phyloP scores from a whole-genome alignment of 352 stramenopile genomes.

The Phytophthora chlamydospora region DNA sequence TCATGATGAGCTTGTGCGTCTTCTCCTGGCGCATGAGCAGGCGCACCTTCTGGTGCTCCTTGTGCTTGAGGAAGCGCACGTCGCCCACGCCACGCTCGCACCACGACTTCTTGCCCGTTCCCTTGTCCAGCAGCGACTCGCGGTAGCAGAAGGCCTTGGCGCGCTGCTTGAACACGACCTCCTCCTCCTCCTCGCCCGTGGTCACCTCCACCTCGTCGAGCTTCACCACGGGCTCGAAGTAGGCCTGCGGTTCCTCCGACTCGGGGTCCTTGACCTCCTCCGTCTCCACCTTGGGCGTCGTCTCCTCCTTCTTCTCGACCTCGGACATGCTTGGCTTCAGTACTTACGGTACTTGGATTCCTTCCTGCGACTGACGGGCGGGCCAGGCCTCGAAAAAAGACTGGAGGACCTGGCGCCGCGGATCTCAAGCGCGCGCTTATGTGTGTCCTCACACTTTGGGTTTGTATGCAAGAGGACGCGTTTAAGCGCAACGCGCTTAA shows the following conservation, averaged over 20 bases:
- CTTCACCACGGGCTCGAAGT: slow-evolving; percentile 90
- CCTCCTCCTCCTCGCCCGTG: slow-evolving; percentile 97
- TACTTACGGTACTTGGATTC: slow-evolving; percentile 9
- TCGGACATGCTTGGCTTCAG: slow-evolving; percentile 47
- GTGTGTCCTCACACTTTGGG: neutral
- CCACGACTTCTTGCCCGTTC: slow-evolving; percentile 98
- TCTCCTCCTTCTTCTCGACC: slow-evolving; percentile 78
- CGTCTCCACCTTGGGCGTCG: slow-evolving; percentile 65
- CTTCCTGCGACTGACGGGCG: slow-evolving; percentile 27
- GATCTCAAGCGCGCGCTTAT: slow-evolving; percentile 47
- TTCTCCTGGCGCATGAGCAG: slow-evolving; percentile 99
- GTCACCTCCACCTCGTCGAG: slow-evolving; percentile 96
- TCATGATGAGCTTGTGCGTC: slow-evolving; percentile 99
- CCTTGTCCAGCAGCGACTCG: slow-evolving; percentile 98
- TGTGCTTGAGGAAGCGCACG: slow-evolving; percentile 97
- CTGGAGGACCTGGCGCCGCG: slow-evolving; percentile 17
- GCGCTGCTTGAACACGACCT: slow-evolving; percentile 94
- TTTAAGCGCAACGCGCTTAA: slow-evolving; percentile 17
- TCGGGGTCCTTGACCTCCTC: slow-evolving; percentile 70
- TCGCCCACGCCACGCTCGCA: slow-evolving; percentile 97
- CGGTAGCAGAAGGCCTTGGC: slow-evolving; percentile 97
- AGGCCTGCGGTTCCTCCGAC: slow-evolving; percentile 86
- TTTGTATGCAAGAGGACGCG: neutral
- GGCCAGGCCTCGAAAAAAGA: slow-evolving; percentile 29
- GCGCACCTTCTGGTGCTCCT: slow-evolving; percentile 93